A percentile compares a stretch with the other conserved stretches of the same genome.
Evolutionary conservation across 257 asterid genomes (phyloP).

Genomic region (Forsythia viridissima): DNA sequence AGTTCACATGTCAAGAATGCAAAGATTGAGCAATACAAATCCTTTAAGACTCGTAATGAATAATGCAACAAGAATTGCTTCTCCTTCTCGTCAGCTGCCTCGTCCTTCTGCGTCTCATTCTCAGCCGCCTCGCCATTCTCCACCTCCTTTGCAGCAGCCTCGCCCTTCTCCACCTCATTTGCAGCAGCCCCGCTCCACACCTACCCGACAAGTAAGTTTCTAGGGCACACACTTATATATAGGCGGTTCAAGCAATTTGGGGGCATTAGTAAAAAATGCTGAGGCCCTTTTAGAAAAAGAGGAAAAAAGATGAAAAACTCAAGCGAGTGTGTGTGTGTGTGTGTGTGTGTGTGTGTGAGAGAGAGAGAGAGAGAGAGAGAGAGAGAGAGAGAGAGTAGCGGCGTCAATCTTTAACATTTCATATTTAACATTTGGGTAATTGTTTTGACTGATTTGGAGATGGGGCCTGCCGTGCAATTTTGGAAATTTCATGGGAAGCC

Average conservation of each 20-base stretch:
- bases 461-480: too few relatives aligned
- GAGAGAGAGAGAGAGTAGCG: too few relatives aligned
- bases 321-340: too few relatives aligned
- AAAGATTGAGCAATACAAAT: constrained; percentile 73
- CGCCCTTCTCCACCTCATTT: constrained; percentile 1
- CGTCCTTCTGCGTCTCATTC: constrained; percentile 31
- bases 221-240: background rate
- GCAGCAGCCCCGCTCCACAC: constrained; percentile 49
- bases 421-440: too few relatives aligned
- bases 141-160: background rate
- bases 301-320: too few relatives aligned
- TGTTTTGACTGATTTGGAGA: too few relatives aligned
- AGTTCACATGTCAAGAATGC: constrained; percentile 74
- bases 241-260: background rate
- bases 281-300: too few relatives aligned
- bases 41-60: constrained; percentile 76
- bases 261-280: background rate
- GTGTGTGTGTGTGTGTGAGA: too few relatives aligned
- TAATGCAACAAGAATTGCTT: constrained; percentile 23
- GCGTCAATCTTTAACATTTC: too few relatives aligned
- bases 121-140: constrained; percentile 14
- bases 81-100: constrained; percentile 24
- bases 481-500: too few relatives aligned
- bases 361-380: too few relatives aligned
- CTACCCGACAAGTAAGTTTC: constrained; percentile 63